Conservation (phyloP, 2,329 filamentous ascomycete species). For the Ustulina deusta region DNA sequence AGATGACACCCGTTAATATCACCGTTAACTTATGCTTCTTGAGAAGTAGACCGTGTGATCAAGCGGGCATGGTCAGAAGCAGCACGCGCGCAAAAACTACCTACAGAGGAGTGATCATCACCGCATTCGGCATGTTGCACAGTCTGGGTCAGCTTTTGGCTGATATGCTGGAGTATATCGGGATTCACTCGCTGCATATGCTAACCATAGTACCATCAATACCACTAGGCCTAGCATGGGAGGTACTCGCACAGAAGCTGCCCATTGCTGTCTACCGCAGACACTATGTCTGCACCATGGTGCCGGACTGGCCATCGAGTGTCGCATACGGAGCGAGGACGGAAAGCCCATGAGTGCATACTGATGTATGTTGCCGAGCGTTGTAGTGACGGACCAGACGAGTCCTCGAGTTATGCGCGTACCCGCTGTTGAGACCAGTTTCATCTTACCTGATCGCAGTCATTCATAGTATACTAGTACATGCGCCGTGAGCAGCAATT, state of each 20-base stretch:
- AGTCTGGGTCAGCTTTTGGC: conserved; percentile 24
- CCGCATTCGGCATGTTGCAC: conserved; percentile 18
- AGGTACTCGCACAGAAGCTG: conserved; percentile 6
- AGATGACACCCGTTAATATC: not conserved
- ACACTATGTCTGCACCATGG: not conserved
- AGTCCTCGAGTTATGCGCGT: conserved; percentile 20
- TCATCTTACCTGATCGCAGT: conserved; percentile 15
- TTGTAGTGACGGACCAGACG: conserved; percentile 13
- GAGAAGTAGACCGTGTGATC: conserved; percentile 1
- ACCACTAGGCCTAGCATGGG: conserved; percentile 28
- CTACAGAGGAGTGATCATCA: conserved; percentile 13
- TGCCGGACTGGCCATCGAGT: too few relatives aligned
- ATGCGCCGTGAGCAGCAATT: not conserved
- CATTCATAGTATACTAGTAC: not conserved
- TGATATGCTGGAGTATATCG: too few relatives aligned
- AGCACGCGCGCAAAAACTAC: not conserved
- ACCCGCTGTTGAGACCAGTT: conserved; percentile 15
- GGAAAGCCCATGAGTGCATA: conserved; percentile 10
- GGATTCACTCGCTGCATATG: conserved; percentile 13
- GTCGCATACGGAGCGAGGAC: not conserved
- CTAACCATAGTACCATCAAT: not conserved
- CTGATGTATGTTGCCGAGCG: not conserved
- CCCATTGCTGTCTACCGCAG: not conserved
- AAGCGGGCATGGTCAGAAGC: not conserved
- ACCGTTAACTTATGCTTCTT: not conserved